Evolutionary conservation across 495 filamentous ascomycete genomes (phyloP).

Genomic region (Penicillium taxi): DNA sequence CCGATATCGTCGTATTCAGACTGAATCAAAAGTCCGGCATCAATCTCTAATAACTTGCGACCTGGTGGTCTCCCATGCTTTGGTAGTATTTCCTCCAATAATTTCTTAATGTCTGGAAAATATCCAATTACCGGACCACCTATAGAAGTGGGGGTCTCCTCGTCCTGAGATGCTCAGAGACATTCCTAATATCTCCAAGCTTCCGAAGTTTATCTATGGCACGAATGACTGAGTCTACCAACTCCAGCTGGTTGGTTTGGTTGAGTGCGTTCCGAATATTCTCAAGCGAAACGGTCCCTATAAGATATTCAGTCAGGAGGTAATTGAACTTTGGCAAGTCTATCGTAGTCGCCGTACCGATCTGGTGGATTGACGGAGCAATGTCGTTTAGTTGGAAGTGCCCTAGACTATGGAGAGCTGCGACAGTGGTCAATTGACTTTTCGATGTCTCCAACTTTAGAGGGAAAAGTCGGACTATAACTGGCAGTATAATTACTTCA

Average conservation of each 20-base stretch:
- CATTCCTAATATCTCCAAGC: background rate
- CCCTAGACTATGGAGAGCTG: too few species aligned
- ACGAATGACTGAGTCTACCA: conserved; percentile 1
- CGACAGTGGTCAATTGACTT: conserved; percentile 2
- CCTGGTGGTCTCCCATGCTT: background rate
- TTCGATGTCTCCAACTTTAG: background rate
- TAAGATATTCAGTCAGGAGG: conserved; percentile 1
- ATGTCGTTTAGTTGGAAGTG: conserved; percentile 2
- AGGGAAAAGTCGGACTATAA: conserved; percentile 1
- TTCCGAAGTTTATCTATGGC: conserved; percentile 2
- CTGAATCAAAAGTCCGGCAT: background rate
- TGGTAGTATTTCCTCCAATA: background rate
- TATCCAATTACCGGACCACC: background rate
- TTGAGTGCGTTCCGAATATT: conserved; percentile 1
- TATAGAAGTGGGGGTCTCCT: background rate
- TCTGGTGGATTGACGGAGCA: conserved; percentile 1
- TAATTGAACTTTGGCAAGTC: conserved; percentile 1
- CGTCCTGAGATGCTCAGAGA: background rate
- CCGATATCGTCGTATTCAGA: conserved; percentile 1
- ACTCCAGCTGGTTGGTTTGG: background rate
- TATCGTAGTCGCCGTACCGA: background rate
- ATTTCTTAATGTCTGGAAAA: conserved; percentile 1
- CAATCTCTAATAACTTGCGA: conserved; percentile 1
- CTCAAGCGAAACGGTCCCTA: background rate
- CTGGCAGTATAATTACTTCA: background rate